A percentile compares a stretch with the other conserved stretches of the same genome.
Conservation (phyloP, 2,329 filamentous ascomycete species). For the Diaporthe aspalathi region DNA sequence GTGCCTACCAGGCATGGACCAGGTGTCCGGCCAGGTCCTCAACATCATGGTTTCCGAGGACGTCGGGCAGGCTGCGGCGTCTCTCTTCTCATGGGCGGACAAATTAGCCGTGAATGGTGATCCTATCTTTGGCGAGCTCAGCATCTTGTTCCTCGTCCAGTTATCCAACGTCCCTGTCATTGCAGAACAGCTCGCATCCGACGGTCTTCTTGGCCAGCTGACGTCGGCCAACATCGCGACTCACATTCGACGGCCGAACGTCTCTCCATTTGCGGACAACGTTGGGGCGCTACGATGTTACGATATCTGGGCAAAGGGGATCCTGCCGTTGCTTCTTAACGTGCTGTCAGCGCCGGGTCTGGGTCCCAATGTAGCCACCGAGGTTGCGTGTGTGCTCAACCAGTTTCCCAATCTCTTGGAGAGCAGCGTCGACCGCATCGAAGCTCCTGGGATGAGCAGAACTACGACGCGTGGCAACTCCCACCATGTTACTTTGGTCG, state of each 20-base stretch:
- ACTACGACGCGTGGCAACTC: slow-evolving; percentile 61
- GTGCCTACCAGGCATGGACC: slow-evolving; percentile 79
- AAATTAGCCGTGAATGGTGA: slow-evolving; percentile 81
- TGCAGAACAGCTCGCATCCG: slow-evolving; percentile 90
- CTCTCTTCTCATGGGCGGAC: slow-evolving; percentile 94
- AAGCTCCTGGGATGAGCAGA: slow-evolving; percentile 67
- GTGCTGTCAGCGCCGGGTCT: slow-evolving; percentile 77
- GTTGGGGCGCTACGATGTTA: slow-evolving; percentile 79
- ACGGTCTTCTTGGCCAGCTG: slow-evolving; percentile 83
- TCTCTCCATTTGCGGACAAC: slow-evolving; percentile 82
- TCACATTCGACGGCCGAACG: slow-evolving; percentile 76
- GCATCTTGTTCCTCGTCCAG: slow-evolving; percentile 87
- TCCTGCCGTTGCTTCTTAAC: slow-evolving; percentile 90
- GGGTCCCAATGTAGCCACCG: slow-evolving; percentile 82
- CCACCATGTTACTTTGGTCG: slow-evolving; percentile 77
- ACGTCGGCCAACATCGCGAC: slow-evolving; percentile 82
- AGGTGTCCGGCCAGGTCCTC: slow-evolving; percentile 77
- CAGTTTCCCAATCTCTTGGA: slow-evolving; percentile 84
- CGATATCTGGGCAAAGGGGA: slow-evolving; percentile 87
- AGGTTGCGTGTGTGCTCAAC: slow-evolving; percentile 88
- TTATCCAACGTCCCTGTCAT: slow-evolving; percentile 83
- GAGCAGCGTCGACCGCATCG: slow-evolving; percentile 78
- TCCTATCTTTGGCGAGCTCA: slow-evolving; percentile 93
- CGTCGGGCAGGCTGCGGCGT: slow-evolving; percentile 82
- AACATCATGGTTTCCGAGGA: slow-evolving; percentile 77